Evolutionary conservation across 371 early-diverging fungal genomes (phyloP).

Genomic region (Mortierella sp.): DNA sequence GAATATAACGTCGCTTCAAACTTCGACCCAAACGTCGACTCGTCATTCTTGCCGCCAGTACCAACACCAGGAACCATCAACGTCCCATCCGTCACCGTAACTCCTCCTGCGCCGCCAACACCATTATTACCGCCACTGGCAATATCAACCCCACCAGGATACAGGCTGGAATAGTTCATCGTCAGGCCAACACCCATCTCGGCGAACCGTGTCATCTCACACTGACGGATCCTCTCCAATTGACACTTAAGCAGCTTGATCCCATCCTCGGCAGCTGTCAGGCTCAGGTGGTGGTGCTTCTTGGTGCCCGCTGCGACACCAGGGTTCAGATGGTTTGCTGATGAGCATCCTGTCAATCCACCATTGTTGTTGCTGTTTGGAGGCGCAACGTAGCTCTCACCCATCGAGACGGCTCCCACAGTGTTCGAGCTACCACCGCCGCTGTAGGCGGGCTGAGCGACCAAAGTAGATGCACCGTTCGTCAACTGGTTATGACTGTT

Average conservation of each 20-base stretch:
- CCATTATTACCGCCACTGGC: background rate
- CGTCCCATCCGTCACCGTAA: background rate
- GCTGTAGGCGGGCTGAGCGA: background rate
- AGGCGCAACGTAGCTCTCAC: conserved; percentile 1
- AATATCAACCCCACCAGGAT: conserved; percentile 15
- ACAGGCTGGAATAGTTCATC: conserved; percentile 40
- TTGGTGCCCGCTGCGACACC: conserved; percentile 38
- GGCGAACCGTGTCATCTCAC: conserved; percentile 52
- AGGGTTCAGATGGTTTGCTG: conserved; percentile 14
- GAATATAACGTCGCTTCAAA: conserved; percentile 50
- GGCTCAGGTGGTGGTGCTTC: conserved; percentile 51
- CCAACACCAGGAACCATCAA: background rate
- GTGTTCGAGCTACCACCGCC: conserved; percentile 13
- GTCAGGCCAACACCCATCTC: conserved; percentile 55
- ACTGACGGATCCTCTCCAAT: conserved; percentile 52
- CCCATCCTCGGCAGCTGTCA: conserved; percentile 54
- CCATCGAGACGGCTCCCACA: conserved; percentile 21
- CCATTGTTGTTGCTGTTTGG: background rate
- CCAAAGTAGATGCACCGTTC: background rate
- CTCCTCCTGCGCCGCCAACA: background rate
- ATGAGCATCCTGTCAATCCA: conserved; percentile 1
- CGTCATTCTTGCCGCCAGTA: background rate
- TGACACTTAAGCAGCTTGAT: conserved; percentile 56
- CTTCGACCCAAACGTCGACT: conserved; percentile 19
- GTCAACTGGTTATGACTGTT: conserved; percentile 1